Evolutionary conservation across 768 basidiomycete genomes (phyloP), one percentile per base, ranked within the genome.

Genomic region (Chlorophyllum brunneum): DNA sequence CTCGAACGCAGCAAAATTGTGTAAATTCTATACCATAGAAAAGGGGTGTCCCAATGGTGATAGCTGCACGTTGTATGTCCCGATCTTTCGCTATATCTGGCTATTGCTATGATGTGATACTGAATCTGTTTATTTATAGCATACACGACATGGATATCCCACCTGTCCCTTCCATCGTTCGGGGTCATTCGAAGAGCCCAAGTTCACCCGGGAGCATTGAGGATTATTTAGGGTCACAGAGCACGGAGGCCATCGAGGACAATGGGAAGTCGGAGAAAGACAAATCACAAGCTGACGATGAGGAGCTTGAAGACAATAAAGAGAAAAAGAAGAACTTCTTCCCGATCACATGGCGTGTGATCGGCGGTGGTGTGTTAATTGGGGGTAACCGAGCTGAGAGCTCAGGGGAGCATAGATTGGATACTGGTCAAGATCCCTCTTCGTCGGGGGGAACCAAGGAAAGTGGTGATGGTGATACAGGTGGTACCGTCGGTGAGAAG

Each of bases 341-440:
- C 58, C 85, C 86, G 23, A 74, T 89, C 40, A 74, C 78, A 3
- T 89, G 87, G 87, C 76, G 87, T 37, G 86, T 89, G 10, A 85
- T 89, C 45, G 85, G 87, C 0, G 87, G 87, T 11, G 87, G 87
- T 2, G 87, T 88, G n/a, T 74, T 79, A 65, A 75, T 88, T 30
- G 73, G 77, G 75, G 54, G 79, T 41, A 53, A 38, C 27, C 51
- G 51, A 15, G 24, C 24, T 8, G 34, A 26, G n/a, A 26, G 20
- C 34, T 36, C 51, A 23, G 42, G 30, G 33, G 51, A 43, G 49
- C 31, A 34, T 34, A 26, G 18, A 8, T 27, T 36, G 24, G 24
- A 18, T 26, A n/a, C 5, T 27, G 33, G 18, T 36, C 24, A 36
- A 37, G 27, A 8, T n/a, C n/a, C n/a, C n/a, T n/a, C n/a, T n/a